Conservation (phyloP, 148 eudicot genomes). For the Rhododendron kiyosumense region DNA sequence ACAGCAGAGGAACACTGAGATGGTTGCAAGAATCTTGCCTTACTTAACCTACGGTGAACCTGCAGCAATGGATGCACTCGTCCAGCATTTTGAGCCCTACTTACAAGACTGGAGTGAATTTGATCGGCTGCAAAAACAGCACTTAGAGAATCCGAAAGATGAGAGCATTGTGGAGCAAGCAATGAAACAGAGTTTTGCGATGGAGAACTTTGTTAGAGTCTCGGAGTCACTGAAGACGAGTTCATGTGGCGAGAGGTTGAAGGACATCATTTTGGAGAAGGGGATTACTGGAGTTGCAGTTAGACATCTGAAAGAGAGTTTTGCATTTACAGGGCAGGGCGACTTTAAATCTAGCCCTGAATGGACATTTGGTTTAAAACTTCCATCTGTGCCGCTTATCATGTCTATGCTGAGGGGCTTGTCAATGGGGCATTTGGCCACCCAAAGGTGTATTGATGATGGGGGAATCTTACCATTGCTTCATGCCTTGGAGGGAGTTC, state of each 20-base stretch:
- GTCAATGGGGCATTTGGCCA: constrained; percentile 92
- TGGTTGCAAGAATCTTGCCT: constrained; percentile 99
- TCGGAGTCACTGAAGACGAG: constrained; percentile 97
- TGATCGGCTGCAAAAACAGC: constrained; percentile 67
- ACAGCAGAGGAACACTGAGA: constrained; percentile 98
- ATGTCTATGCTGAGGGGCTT: constrained; percentile 97
- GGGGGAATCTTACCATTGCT: constrained; percentile 87
- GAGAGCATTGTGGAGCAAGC: constrained; percentile 69
- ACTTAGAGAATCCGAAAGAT: constrained; percentile 71
- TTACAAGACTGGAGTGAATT: constrained; percentile 76
- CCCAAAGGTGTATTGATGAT: constrained; percentile 71
- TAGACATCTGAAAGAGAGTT: constrained; percentile 57
- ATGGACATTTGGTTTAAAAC: constrained; percentile 68
- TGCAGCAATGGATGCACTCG: constrained; percentile 95
- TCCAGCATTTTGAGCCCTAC: constrained; percentile 83
- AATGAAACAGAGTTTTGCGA: constrained; percentile 69
- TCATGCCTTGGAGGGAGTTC: constrained; percentile 92
- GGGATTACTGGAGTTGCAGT: constrained; percentile 76
- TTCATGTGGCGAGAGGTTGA: constrained; percentile 93
- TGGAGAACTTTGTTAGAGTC: constrained; percentile 95
- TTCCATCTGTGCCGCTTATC: constrained; percentile 87
- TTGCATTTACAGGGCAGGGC: constrained; percentile 68
- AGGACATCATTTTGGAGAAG: constrained; percentile 88
- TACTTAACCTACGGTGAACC: constrained; percentile 97
- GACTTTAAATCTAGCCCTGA: constrained; percentile 62